Base-by-base conservation (phyloP, 2,329 filamentous ascomycete genomes). In the Trichoderma pleuroti region DNA sequence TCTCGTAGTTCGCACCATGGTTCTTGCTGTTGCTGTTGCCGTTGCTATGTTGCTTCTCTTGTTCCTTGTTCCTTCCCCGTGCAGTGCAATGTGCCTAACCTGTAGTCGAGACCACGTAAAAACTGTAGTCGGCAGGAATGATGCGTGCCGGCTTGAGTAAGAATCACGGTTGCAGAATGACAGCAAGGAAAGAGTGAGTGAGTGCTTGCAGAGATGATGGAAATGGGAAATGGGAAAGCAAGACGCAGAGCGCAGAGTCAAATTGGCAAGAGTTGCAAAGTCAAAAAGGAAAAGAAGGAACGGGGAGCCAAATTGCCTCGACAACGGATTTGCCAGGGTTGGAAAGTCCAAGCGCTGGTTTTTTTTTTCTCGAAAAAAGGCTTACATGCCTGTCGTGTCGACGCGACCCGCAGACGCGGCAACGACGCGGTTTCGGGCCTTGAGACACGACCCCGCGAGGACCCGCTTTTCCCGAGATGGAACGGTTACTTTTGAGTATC, bases 1-100 rank as follows among this genome's bases (percentile, higher is more conserved):
- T 62, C 68, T 71, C 26, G 73, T 62, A 14, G 69, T 63, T 54
- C 72, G 72, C 56, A 72, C 69, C 73, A 74, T 74, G 36, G 49
- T 34, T 32, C 10, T 5, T 16, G 14, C 26, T n/a, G 30, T 39
- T 32, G 28, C 54, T 34, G 39, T 42, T 32, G 56, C 56, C 30
- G 2, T 28, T 49, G 30, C 11, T 42, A n/a, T 16, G 16, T 42
- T 67, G 14, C 26, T 52, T 30, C 12, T 26, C 26, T 52, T 65
- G 46, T 32, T 63, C 60, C 59, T 70, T 63, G 32, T 42, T 63
- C 60, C 59, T 63, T 63, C 57, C 42, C 28, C 5, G 26, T 28
- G 26, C 26, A 28, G 30, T 39, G 12, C 65, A 59, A 54, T n/a
- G 14, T 21, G 56, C 66, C 65, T 68, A 68, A 68, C 66, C 66